A percentile compares a stretch with the other conserved stretches of the same genome.
Evolutionary conservation across 2,329 filamentous ascomycete species (phyloP).

Genomic region (Lasiodiplodia sp.): DNA sequence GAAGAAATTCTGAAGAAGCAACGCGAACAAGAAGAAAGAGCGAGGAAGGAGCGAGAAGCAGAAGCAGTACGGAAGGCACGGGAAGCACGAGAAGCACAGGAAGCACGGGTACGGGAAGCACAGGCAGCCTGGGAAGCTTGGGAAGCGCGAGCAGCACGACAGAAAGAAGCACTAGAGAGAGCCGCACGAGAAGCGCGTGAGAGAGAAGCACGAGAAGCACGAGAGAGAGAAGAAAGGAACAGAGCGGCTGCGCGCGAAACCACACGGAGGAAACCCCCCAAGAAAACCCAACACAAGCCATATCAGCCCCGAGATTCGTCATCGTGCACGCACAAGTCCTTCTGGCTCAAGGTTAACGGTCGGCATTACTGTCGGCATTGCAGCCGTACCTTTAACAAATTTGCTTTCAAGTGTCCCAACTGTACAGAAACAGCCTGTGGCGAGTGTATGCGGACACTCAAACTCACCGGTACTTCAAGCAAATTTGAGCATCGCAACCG

Average conservation of each 20-base stretch:
- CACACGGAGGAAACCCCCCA: too few species aligned
- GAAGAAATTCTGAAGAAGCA: background rate
- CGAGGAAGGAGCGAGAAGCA: background rate
- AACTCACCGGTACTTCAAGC: background rate
- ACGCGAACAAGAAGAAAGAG: background rate
- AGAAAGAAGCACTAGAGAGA: too few species aligned
- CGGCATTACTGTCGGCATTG: background rate
- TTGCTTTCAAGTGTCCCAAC: too few species aligned
- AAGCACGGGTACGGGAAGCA: too few species aligned
- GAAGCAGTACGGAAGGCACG: background rate
- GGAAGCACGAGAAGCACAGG: too few species aligned
- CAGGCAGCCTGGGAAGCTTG: too few species aligned
- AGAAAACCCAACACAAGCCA: background rate
- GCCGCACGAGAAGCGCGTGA: too few species aligned
- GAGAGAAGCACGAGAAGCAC: too few species aligned
- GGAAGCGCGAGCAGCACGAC: too few species aligned
- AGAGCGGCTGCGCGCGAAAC: background rate
- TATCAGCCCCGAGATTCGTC: background rate
- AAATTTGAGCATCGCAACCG: background rate
- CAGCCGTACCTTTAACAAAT: too few species aligned
- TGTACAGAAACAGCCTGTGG: background rate
- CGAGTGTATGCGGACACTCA: constrained; percentile 3
- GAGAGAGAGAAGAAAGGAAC: background rate
- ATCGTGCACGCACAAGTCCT: background rate
- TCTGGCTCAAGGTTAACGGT: background rate